Evolutionary conservation across 1,139 yeast species (phyloP).

Genomic region (Magnusiomyces sp.): DNA sequence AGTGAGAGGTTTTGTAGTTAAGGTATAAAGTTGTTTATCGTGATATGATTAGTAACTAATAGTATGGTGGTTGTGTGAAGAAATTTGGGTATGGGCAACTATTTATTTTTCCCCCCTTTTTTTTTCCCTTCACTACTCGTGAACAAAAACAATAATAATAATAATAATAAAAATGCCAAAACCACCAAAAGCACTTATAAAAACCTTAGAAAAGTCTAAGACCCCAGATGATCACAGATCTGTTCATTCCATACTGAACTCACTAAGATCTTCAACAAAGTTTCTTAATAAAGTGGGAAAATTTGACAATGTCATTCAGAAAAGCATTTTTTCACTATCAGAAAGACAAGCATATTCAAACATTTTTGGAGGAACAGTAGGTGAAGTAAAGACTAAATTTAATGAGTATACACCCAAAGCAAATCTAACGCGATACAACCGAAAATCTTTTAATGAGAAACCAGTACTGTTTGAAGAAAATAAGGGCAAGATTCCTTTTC

Average conservation of each 20-base stretch:
- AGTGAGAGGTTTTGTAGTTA: neutral
- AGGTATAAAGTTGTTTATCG: neutral
- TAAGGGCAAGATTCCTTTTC: constrained; percentile 6
- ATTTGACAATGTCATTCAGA: constrained; percentile 4
- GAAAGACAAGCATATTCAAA: constrained; percentile 6
- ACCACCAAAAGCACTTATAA: neutral
- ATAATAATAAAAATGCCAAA: neutral
- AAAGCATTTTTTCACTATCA: neutral
- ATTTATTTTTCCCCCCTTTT: neutral
- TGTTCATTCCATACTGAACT: neutral
- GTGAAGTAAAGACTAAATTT: neutral
- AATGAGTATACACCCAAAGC: neutral
- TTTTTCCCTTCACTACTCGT: neutral
- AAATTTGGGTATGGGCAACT: too few relatives aligned
- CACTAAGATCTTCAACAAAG: neutral
- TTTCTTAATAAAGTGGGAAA: constrained; percentile 9
- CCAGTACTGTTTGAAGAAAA: neutral
- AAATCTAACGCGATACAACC: neutral
- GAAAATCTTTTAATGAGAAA: neutral
- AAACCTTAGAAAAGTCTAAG: neutral
- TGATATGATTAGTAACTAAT: neutral
- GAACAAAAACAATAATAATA: neutral
- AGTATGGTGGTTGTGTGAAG: neutral
- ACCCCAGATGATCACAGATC: neutral
- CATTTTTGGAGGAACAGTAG: constrained; percentile 1